phyloP scores from a whole-genome alignment of 306 rosid species.

The Mimosa bimucronata region DNA sequence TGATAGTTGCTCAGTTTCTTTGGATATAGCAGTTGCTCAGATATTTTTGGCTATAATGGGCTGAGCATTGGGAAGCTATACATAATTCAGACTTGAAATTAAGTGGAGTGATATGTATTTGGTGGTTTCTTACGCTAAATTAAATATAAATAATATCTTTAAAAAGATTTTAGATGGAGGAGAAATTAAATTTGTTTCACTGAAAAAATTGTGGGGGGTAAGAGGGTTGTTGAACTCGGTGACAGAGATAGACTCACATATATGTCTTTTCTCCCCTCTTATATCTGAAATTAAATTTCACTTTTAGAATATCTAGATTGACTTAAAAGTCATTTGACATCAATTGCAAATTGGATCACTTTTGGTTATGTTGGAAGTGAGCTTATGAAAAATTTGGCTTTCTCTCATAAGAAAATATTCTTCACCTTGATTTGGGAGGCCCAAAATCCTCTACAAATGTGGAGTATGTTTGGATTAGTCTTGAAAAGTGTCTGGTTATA shows the following conservation, averaged over 20 bases:
- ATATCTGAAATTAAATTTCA: not conserved
- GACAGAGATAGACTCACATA: not conserved
- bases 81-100: not conserved
- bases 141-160: not conserved
- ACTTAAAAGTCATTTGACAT: not conserved
- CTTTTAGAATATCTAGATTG: not conserved
- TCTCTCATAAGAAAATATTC: too few relatives aligned
- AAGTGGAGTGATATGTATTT: not conserved
- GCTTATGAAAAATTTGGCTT: too few relatives aligned
- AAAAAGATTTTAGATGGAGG: not conserved
- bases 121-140: not conserved
- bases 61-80: not conserved
- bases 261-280: not conserved
- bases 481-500: too few relatives aligned
- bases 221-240: not conserved
- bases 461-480: too few relatives aligned
- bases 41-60: not conserved
- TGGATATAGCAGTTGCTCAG: not conserved
- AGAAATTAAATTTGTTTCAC: not conserved
- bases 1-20: not conserved
- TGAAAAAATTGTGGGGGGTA: not conserved
- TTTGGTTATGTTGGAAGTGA: not conserved
- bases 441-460: too few relatives aligned
- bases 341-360: not conserved
- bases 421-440: not conserved